phyloP scores from a whole-genome alignment of 129 eudicot species.

The Artemisia argyi region DNA sequence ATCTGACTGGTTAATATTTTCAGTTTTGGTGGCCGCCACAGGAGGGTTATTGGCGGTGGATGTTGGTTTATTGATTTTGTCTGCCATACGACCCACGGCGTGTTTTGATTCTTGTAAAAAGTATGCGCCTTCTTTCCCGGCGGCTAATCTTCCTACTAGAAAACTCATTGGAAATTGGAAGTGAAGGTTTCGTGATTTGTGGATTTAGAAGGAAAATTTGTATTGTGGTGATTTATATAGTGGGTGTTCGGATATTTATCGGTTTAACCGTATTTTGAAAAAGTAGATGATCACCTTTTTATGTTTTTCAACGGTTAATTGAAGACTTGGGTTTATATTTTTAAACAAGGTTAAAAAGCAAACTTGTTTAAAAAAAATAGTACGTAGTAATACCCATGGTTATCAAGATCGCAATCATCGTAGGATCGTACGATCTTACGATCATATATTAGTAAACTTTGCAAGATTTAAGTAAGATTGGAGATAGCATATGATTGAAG shows the following conservation, averaged over 20 bases:
- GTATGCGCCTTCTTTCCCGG: conserved; percentile 78
- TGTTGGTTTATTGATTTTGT: conserved; percentile 37
- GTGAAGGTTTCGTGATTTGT: not conserved
- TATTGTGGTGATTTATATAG: conserved; percentile 28
- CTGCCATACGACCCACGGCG: conserved; percentile 59
- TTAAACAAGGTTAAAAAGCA: too few species aligned
- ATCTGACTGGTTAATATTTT: conserved; percentile 38
- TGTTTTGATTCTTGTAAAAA: conserved; percentile 86
- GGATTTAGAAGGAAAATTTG: conserved; percentile 10
- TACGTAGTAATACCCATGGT: too few species aligned
- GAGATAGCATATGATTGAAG: too few species aligned
- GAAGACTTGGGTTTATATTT: too few species aligned
- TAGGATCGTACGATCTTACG: too few species aligned
- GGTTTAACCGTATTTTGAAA: not conserved
- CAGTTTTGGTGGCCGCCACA: conserved; percentile 7
- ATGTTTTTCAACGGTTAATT: too few species aligned
- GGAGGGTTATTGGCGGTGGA: conserved; percentile 9
- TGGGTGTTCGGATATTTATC: not conserved
- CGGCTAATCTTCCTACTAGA: conserved; percentile 78
- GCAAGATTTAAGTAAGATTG: too few species aligned
- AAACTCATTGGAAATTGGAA: conserved; percentile 54
- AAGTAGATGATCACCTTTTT: too few species aligned
- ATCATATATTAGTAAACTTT: too few species aligned
- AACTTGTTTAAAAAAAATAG: too few species aligned
- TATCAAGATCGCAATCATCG: too few species aligned